Evolutionary conservation across 768 basidiomycete genomes (phyloP), one percentile per base, ranked within the genome.

Genomic region (Leccinum ochraceum): DNA sequence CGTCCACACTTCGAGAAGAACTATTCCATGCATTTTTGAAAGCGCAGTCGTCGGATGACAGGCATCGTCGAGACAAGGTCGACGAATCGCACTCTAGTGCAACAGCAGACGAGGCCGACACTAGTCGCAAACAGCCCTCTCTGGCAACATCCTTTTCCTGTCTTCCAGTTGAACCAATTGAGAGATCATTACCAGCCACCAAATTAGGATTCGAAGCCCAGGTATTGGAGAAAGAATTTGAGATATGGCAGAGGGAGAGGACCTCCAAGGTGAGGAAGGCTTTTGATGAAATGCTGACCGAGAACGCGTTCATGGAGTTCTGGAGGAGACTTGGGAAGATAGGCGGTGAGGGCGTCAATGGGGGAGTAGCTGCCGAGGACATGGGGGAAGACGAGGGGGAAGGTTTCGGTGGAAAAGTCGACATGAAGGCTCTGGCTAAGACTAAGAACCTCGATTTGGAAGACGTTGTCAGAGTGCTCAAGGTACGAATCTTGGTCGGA

Each of bases 241-340:
- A 83, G 6, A 83, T 79, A 60, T 99, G 96, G 96, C 86, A 90
- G 66, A 77, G 86, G 22, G 82, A 85, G 63, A 80, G 89, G 50
- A 83, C 79, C 20, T 74, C 71, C 3, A 75, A 80, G 6, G 88
- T 89, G 2, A 79, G 89, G 49, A 77, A 78, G 28, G 90, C 86
- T 37, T 98, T 99, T 63, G 88, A 94, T 56, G 82, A 86, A 63
- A 93, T 99, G 89, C 73, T 99, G 60, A 66, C 78, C 6, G 96
- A 98, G 69, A 97, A 95, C 70, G 82, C 92, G 0, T 97, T 98
- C 70, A 86, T 99, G 24, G 92, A 95, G 67, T 98, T 97, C 73
- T 99, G 97, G 97, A 95, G 95, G 44, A 83, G 93, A 59, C 79
- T 97, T 56, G 82, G 86, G 48, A 98, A 98, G 77, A 83, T 93